phyloP scores from a whole-genome alignment of 441 rosid species.

The Breynia disticha region DNA sequence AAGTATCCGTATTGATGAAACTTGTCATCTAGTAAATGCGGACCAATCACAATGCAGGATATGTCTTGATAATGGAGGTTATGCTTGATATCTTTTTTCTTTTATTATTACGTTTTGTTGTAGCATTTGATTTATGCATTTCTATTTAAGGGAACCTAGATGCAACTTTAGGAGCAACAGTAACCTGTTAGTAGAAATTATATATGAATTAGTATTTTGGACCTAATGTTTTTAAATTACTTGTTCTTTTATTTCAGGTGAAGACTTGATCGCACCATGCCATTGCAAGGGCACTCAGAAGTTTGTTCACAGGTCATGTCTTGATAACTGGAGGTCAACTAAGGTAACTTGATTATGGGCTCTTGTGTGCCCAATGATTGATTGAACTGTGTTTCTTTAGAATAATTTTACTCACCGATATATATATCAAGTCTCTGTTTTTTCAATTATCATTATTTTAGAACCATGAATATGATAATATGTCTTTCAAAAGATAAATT shows the following conservation, averaged over 20 bases:
- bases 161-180: neutral
- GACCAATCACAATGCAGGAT: constrained; percentile 94
- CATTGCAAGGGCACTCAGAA: constrained; percentile 98
- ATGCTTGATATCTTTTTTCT: constrained; percentile 14
- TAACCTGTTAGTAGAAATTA: neutral
- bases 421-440: too few relatives aligned
- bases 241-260: constrained; percentile 43
- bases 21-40: constrained; percentile 50
- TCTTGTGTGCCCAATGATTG: neutral
- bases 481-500: too few relatives aligned
- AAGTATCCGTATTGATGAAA: constrained; percentile 52
- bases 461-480: too few relatives aligned
- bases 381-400: neutral
- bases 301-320: constrained; percentile 93
- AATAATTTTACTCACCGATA: neutral
- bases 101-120: constrained; percentile 6
- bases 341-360: constrained; percentile 41
- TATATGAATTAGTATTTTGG: neutral
- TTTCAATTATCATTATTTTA: too few relatives aligned
- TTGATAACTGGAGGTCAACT: constrained; percentile 98
- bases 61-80: constrained; percentile 90
- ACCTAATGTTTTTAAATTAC: constrained; percentile 11
- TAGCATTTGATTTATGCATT: constrained; percentile 1
- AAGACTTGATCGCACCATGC: constrained; percentile 93
- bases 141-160: neutral